These are phyloP conservation scores for Globisporangium lucens DNA, from an alignment of 352 stramenopile species.

Conservation along the genomic window DNA sequence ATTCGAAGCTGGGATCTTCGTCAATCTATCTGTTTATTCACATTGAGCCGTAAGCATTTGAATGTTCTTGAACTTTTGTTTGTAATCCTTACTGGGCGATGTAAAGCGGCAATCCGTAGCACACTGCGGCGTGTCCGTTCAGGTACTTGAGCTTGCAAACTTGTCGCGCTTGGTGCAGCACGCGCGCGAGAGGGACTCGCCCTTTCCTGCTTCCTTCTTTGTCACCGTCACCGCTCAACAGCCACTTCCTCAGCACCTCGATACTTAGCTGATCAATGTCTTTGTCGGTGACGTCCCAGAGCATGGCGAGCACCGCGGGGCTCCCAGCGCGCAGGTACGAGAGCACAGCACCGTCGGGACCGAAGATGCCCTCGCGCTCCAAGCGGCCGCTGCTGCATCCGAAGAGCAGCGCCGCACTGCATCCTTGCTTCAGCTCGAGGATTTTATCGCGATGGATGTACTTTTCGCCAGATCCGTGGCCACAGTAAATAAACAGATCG, in stretches of 20 bases:
- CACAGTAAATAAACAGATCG: conserved; percentile 96
- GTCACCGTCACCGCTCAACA: conserved; percentile 49
- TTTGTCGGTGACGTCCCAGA: conserved; percentile 99
- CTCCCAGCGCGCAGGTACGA: conserved; percentile 92
- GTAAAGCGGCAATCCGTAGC: conserved; percentile 91
- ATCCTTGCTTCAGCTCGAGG: conserved; percentile 38
- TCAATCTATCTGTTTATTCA: background rate
- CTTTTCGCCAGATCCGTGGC: conserved; percentile 94
- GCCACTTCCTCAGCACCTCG: conserved; percentile 56
- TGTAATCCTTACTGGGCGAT: conserved; percentile 17
- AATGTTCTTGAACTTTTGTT: background rate
- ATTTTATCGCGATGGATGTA: conserved; percentile 88
- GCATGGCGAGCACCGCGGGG: conserved; percentile 95
- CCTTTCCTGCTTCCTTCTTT: conserved; percentile 11
- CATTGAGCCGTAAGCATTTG: background rate
- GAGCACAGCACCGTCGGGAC: conserved; percentile 92
- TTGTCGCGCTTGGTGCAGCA: conserved; percentile 65
- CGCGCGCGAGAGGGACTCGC: conserved; percentile 46
- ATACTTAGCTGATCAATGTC: conserved; percentile 95
- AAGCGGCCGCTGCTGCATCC: conserved; percentile 96
- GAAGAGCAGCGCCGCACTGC: conserved; percentile 92
- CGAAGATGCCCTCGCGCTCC: conserved; percentile 83
- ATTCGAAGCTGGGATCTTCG: background rate
- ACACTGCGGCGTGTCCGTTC: conserved; percentile 94
- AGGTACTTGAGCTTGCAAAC: conserved; percentile 94